Percentiles rank a stretch among this genome's conserved stretches.
These are phyloP conservation scores for Cyberlindnera mycetangii DNA, from an alignment of 805 yeast genomes.

Conservation along the genomic window DNA sequence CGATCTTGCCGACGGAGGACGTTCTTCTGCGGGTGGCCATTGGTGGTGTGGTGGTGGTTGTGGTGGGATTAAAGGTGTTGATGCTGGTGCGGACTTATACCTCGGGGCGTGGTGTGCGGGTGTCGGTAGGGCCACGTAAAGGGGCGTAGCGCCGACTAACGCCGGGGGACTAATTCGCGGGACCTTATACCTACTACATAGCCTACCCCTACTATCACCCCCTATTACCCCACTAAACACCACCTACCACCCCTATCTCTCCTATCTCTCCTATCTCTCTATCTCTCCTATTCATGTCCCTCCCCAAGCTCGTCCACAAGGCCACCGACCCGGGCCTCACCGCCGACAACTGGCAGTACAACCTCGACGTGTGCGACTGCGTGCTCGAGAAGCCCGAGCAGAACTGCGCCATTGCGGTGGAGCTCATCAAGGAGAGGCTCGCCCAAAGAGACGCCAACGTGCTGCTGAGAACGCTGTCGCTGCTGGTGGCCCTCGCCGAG, in stretches of 20 bases:
- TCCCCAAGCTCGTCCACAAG: constrained; percentile 26
- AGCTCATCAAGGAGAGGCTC: constrained; percentile 46
- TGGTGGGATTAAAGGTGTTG: too few species aligned
- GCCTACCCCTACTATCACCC: too few species aligned
- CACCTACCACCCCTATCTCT: too few species aligned
- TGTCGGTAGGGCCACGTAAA: too few species aligned
- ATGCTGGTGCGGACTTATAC: too few species aligned
- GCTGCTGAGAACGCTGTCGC: constrained; percentile 53
- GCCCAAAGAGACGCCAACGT: constrained; percentile 60
- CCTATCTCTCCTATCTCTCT: too few species aligned
- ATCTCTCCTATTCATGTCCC: constrained; percentile 1
- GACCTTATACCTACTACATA: too few species aligned
- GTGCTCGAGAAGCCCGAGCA: constrained; percentile 61
- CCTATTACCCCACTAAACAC: too few species aligned
- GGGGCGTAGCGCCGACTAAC: too few species aligned
- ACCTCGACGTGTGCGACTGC: constrained; percentile 63
- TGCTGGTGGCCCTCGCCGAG: constrained; percentile 62
- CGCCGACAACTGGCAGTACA: constrained; percentile 64
- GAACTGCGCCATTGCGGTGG: constrained; percentile 33
- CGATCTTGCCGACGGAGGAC: constrained; percentile 73
- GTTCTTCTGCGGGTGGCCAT: constrained; percentile 36
- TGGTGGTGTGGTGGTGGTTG: too few species aligned
- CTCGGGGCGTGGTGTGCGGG: too few species aligned
- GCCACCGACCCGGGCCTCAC: constrained; percentile 66
- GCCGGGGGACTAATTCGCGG: too few species aligned